Evolutionary conservation across 1,139 yeast genomes (phyloP), one percentile per base, ranked within the genome.

Genomic region (Spencermartinsiella ligniputridi): DNA sequence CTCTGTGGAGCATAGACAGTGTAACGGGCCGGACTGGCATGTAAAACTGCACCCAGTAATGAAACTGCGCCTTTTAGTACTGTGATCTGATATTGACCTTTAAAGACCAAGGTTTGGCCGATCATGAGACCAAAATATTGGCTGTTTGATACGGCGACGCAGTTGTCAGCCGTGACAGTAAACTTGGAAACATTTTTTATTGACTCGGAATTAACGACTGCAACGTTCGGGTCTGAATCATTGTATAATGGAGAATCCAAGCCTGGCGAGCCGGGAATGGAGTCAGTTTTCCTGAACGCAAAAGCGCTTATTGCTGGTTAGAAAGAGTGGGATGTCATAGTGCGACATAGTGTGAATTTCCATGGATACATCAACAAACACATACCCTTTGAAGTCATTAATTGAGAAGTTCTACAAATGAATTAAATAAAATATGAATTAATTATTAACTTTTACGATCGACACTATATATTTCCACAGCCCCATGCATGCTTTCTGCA

Each of bases 21-120:
- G 40, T 56, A 50, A 9, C 39, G 35, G 27, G 41, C 38, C 4
- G 37, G 29, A 13, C 54, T 49, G 2, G 63, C 63, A 9, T 51
- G 47, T 13, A 66, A 77, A 12, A 70, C 66, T 2, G 76, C 72
- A 29, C 84, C 83, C 40, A 83, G 69, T 9, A 80, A 58, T 0
- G 70, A 58, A 1, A 77, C 57, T 0, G 81, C 78, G 13, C 96
- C 96, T 54, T 78, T 68, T 42, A 76, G 70, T 0, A 86, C 68
- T 4, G 67, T 65, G 19, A 86, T 41, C 5, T 52, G 57, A 54
- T 74, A 82, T 51, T 77, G 80, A 0, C 96, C 96, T 37, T 73
- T 70, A 1, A 85, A 48, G 25, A 79, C 63, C 2, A 86, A 52
- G 32, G 64, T 67, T 54, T 85, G 52, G 11, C 55, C 54, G 9